These are phyloP conservation scores for Colletotrichum sp. DNA, from an alignment of 2,329 filamentous ascomycete genomes.

Conservation along the genomic window DNA sequence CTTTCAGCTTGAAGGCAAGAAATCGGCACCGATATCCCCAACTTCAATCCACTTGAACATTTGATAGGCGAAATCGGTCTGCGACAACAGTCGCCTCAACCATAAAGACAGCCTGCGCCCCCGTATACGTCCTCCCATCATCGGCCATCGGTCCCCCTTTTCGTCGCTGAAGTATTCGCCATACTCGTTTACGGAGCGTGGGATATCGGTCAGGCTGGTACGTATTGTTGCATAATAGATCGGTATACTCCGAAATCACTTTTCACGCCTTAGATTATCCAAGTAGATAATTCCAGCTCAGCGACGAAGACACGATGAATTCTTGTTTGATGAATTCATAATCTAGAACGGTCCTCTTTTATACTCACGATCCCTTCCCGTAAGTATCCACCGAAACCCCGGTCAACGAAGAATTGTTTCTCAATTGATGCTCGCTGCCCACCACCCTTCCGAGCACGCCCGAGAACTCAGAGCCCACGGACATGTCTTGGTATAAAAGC, in stretches of 20 bases:
- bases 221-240: too few species aligned
- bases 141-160: background rate
- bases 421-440: too few species aligned
- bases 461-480: too few species aligned
- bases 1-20: background rate
- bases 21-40: too few species aligned
- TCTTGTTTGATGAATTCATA: rapidly evolving
- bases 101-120: rapidly evolving
- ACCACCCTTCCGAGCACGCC: too few species aligned
- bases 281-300: too few species aligned
- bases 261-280: background rate
- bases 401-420: too few species aligned
- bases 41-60: background rate
- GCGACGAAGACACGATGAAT: too few species aligned
- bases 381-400: too few species aligned
- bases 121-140: background rate
- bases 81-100: background rate
- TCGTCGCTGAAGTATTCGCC: background rate
- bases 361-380: too few species aligned
- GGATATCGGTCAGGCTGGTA: too few species aligned
- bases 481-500: too few species aligned
- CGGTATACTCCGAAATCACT: background rate
- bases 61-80: background rate
- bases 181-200: background rate
- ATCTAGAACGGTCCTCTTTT: rapidly evolving